A percentile compares a stretch with the other conserved stretches of the same genome.
phyloP scores from a whole-genome alignment of 495 filamentous ascomycete species.

The Xylaria palmicola region DNA sequence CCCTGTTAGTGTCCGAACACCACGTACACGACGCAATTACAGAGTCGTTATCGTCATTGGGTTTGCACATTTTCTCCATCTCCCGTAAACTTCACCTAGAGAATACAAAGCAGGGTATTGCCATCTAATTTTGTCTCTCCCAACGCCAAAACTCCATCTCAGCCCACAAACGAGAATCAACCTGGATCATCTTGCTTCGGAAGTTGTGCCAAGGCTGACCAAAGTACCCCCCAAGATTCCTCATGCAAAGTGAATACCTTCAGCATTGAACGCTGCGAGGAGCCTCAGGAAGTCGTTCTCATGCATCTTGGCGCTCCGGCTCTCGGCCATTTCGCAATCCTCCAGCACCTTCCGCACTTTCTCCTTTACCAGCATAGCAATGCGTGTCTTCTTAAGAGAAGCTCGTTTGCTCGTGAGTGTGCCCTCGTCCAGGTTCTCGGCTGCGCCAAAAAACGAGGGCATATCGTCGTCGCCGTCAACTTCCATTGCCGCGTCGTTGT shows the following conservation, averaged over 20 bases:
- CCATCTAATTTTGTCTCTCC: not conserved
- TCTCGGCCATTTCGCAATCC: conserved; percentile 74
- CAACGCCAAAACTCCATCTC: conserved; percentile 22
- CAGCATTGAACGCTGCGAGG: conserved; percentile 68
- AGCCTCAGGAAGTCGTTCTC: conserved; percentile 80
- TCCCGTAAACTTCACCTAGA: not conserved
- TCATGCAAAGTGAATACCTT: conserved; percentile 91
- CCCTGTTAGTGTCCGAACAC: not conserved
- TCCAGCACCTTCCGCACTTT: conserved; percentile 82
- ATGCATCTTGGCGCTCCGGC: conserved; percentile 79
- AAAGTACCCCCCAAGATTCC: not conserved
- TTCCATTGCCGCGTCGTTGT: conserved; percentile 50
- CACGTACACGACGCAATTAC: not conserved
- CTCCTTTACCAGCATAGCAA: conserved; percentile 71
- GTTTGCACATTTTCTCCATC: not conserved
- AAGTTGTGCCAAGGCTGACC: not conserved
- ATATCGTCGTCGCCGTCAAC: conserved; percentile 52
- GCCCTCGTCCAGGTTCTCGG: conserved; percentile 40
- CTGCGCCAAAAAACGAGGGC: conserved; percentile 76
- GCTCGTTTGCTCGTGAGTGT: conserved; percentile 52
- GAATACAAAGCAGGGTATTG: conserved; percentile 13
- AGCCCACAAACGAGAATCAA: conserved; percentile 5
- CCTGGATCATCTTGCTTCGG: conserved; percentile 9
- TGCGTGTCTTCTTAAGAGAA: conserved; percentile 68
- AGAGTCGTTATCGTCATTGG: not conserved